Evolutionary conservation across 225 moss, liverwort and hornwort genomes (phyloP), one percentile per base, ranked within the genome.

Genomic region (Rhytidiadelphus loreus): DNA sequence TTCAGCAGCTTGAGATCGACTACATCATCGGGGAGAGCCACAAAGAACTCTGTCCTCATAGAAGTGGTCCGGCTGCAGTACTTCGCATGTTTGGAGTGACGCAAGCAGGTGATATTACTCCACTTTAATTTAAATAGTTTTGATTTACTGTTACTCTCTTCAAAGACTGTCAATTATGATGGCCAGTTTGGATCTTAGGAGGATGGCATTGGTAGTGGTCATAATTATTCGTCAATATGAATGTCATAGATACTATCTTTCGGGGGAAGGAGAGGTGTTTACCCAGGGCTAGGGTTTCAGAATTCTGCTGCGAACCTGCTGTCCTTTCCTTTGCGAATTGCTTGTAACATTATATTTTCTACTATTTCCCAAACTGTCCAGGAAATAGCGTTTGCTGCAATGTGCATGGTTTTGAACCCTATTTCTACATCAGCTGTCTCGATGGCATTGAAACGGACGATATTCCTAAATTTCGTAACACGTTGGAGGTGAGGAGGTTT

Each of bases 381-480:
- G 97, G 99, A 77, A 93, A 96, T 72, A 99, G 97, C 91, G 99
- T 99, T 85, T 99, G 99, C 86, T 97, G 99, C 94, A 95, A 96
- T 90, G 97, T 99, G 85, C 97, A 99, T 89, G 99, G 99, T 44
- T 99, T 99, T 88, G 94, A 93, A 88, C 99, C 99, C 41, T 99
- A 99, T 90, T 99, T 99, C 80, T 99, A 96, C 80, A 97, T 99
- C 88, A 94, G 95, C 90, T 95, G 95, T 89, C 87, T 95, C 32
- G 99, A 97, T 93, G 96, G 93, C 58, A 93, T 99, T 75, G 96
- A 96, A 57, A 89, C 88, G 48, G 93, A 95, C 83, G 99, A 99
- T 92, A 93, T 99, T 81, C 95, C 95, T 53, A 92, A 89, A 75
- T 93, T 99, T 91, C 95, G 95, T 25, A 95, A 90, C 89, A 92